Conservation (phyloP, 257 asterid genomes). For the Lycium ferocissimum region DNA sequence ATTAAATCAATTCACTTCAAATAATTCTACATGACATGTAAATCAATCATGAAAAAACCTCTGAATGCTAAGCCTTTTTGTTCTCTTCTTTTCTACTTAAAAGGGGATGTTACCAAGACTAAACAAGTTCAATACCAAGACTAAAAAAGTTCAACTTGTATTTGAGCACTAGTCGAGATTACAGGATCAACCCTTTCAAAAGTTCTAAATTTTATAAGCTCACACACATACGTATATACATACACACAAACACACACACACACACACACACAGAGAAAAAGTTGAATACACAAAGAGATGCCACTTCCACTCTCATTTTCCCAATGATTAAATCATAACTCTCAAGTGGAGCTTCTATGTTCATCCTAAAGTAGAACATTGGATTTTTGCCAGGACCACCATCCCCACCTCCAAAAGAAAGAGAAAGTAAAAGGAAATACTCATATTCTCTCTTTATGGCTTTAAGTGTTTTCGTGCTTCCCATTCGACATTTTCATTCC, state of each 20-base stretch:
- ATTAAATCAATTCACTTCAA: conserved; percentile 10
- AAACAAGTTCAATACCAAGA: neutral
- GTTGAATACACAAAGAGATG: neutral
- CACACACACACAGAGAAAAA: neutral
- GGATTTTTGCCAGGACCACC: too few species aligned
- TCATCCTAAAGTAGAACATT: too few species aligned
- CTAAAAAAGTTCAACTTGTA: neutral
- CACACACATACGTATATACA: neutral
- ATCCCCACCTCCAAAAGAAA: too few species aligned
- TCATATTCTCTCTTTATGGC: too few species aligned
- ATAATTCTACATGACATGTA: conserved; percentile 25
- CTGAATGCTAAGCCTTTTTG: neutral
- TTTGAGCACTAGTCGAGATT: neutral
- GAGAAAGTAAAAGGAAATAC: too few species aligned
- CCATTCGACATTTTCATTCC: too few species aligned
- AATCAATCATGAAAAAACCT: neutral
- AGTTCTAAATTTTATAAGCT: neutral
- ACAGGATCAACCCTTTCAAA: neutral
- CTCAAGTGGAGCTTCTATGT: too few species aligned
- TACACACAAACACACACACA: neutral
- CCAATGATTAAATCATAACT: too few species aligned
- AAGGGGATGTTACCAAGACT: neutral
- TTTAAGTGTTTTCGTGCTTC: too few species aligned
- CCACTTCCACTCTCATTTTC: neutral
- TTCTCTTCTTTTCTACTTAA: conserved; percentile 14